phyloP scores from a whole-genome alignment of 352 stramenopile genomes.

The Globisporangium yorkense region DNA sequence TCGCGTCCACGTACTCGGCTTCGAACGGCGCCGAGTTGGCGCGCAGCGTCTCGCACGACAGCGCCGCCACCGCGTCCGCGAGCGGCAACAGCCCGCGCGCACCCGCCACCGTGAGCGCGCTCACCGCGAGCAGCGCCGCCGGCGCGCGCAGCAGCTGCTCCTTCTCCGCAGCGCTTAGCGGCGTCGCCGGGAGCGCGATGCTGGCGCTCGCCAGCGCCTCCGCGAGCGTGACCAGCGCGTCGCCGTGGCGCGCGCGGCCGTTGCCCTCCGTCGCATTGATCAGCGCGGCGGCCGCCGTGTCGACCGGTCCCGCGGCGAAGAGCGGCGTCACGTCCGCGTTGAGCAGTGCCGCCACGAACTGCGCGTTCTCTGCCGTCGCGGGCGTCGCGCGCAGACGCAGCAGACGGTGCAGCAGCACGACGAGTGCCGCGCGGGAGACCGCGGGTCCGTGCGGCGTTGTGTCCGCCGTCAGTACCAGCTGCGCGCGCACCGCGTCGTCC shows the following conservation, averaged over 20 bases:
- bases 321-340: conserved; percentile 50
- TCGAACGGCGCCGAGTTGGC: conserved; percentile 74
- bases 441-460: conserved; percentile 1
- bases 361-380: conserved; percentile 22
- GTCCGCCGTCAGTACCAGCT: conserved; percentile 8
- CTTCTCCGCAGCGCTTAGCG: conserved; percentile 35
- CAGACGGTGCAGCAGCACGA: conserved; percentile 21
- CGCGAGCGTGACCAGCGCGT: conserved; percentile 13
- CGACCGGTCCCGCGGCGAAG: conserved; percentile 17
- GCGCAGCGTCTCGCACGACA: conserved; percentile 77
- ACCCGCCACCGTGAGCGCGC: conserved; percentile 48
- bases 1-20: conserved; percentile 74
- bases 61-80: conserved; percentile 66
- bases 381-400: conserved; percentile 19
- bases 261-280: conserved; percentile 24
- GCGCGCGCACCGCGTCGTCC: conserved; percentile 9
- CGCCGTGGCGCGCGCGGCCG: conserved; percentile 19
- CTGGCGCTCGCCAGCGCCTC: conserved; percentile 7
- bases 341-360: conserved; percentile 48
- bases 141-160: conserved; percentile 28
- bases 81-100: conserved; percentile 60
- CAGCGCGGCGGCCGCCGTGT: conserved; percentile 19
- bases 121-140: conserved; percentile 43
- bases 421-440: conserved; percentile 22
- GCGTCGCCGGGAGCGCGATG: conserved; percentile 27